phyloP scores from a whole-genome alignment of 1,284 basidiomycete species.

The Leccinum variabile region DNA sequence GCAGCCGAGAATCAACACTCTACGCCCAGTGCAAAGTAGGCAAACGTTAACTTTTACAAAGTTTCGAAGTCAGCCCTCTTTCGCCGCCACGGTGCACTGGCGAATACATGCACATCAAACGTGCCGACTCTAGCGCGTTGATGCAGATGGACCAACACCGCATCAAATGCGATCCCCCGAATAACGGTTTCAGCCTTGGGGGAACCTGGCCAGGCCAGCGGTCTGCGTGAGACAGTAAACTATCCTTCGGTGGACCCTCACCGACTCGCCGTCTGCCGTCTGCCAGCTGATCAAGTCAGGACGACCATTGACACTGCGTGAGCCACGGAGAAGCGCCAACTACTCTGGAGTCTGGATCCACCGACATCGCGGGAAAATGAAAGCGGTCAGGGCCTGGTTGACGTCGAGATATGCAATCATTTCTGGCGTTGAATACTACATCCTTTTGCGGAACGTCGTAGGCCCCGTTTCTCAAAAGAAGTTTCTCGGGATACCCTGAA shows the following conservation, averaged over 20 bases:
- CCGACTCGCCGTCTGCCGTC: not conserved
- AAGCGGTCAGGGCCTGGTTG: not conserved
- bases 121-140: not conserved
- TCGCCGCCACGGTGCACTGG: conserved; percentile 1
- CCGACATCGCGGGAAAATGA: conserved; percentile 10
- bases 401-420: conserved; percentile 5
- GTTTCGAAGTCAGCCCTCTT: not conserved
- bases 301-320: not conserved
- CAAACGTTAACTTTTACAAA: not conserved
- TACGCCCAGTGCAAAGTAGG: not conserved
- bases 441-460: conserved; percentile 1
- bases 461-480: not conserved
- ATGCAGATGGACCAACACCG: not conserved
- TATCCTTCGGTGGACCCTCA: not conserved
- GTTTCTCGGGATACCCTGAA: not conserved
- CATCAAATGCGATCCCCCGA: not conserved
- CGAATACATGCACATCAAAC: not conserved
- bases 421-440: not conserved
- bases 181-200: not conserved
- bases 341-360: conserved; percentile 11
- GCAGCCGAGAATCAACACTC: not conserved
- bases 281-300: not conserved
- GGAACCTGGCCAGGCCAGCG: not conserved
- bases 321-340: not conserved
- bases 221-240: not conserved